These are phyloP conservation scores for Lepidium didymum DNA, from an alignment of 345 rosid genomes.

Conservation along the genomic window DNA sequence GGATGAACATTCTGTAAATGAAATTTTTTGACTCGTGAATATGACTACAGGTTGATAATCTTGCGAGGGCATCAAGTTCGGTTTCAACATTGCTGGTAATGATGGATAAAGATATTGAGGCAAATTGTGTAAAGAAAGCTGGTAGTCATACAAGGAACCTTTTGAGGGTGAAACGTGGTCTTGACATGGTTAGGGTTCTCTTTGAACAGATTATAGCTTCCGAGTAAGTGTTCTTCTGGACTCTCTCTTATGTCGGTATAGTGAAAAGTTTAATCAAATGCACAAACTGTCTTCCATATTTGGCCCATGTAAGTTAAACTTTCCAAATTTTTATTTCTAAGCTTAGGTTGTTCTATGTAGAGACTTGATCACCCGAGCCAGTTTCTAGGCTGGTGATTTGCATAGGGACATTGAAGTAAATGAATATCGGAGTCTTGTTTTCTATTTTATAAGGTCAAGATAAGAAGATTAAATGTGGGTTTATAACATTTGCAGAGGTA, in stretches of 20 bases:
- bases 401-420: neutral
- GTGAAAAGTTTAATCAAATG: neutral
- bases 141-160: conserved; percentile 93
- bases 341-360: neutral
- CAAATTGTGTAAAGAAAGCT: conserved; percentile 48
- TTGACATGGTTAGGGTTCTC: conserved; percentile 88
- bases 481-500: conserved; percentile 38
- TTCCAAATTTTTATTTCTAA: neutral
- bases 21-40: neutral
- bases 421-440: neutral
- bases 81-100: conserved; percentile 42
- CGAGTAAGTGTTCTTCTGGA: conserved; percentile 39
- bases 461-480: neutral
- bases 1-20: neutral
- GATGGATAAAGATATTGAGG: conserved; percentile 54
- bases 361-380: neutral
- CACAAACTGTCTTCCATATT: neutral
- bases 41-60: conserved; percentile 64
- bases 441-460: neutral
- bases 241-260: neutral
- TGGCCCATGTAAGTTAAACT: neutral
- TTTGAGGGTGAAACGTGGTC: conserved; percentile 88
- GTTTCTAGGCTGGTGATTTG: neutral
- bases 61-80: conserved; percentile 63
- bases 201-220: conserved; percentile 66